A percentile compares a stretch with the other conserved stretches of the same genome.
Conservation (phyloP, 345 rosid genomes). For the Ceriops decandra region DNA sequence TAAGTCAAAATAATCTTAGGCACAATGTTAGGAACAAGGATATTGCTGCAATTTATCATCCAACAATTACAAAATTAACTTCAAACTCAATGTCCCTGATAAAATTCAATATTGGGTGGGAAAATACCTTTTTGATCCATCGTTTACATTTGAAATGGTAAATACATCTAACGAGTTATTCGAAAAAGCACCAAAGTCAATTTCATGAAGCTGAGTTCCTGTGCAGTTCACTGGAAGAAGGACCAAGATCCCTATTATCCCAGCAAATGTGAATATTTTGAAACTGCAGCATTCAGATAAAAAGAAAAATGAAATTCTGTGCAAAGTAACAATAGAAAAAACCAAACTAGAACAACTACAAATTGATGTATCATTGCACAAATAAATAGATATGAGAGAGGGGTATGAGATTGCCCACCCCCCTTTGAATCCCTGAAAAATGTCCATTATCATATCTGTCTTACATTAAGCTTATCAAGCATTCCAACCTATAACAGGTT, state of each 20-base stretch:
- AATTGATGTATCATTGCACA: neutral
- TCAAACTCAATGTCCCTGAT: neutral
- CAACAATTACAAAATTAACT: slow-evolving; percentile 1
- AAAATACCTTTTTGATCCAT: slow-evolving; percentile 60
- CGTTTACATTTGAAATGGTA: slow-evolving; percentile 69
- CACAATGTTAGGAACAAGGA: slow-evolving; percentile 3
- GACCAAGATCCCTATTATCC: slow-evolving; percentile 75
- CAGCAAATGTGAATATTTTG: slow-evolving; percentile 81
- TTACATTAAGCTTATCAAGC: neutral
- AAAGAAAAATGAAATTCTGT: slow-evolving; percentile 7
- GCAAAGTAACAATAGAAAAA: slow-evolving; percentile 4
- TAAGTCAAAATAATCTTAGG: neutral
- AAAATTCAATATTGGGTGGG: neutral
- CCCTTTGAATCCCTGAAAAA: no score
- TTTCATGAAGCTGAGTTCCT: slow-evolving; percentile 57
- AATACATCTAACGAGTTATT: slow-evolving; percentile 77
- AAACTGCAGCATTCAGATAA: slow-evolving; percentile 56
- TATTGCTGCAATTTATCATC: slow-evolving; percentile 2
- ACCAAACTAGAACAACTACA: slow-evolving; percentile 6
- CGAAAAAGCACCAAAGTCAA: slow-evolving; percentile 62
- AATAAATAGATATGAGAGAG: no score
- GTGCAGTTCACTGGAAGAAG: slow-evolving; percentile 83
- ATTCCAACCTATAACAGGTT: no score
- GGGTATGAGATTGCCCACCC: no score
- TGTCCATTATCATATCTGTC: no score